Evolutionary conservation across 106 monocot species (phyloP).

Genomic region (Acorus gramineus): DNA sequence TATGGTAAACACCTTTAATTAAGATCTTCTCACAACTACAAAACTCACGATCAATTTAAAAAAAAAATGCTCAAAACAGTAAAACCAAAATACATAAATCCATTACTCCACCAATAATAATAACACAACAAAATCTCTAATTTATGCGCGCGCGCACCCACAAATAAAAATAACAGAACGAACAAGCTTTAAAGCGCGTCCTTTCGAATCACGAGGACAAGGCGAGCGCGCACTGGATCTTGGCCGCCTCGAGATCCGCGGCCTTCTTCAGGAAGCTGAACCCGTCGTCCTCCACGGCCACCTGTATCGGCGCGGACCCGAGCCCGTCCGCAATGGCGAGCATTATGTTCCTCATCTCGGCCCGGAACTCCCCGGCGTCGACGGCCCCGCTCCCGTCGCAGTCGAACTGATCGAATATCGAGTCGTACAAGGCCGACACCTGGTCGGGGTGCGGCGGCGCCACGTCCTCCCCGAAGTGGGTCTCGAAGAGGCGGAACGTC

Average conservation of each 20-base stretch:
- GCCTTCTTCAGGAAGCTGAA: slow-evolving; percentile 61
- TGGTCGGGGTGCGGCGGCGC: slow-evolving; percentile 16
- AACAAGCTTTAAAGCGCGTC: too few species aligned
- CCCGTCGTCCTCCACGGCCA: slow-evolving; percentile 63
- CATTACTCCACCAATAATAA: too few species aligned
- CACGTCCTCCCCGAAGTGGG: slow-evolving; percentile 34
- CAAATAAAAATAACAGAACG: too few species aligned
- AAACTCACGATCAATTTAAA: too few species aligned
- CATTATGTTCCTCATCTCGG: slow-evolving; percentile 62
- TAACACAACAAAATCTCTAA: too few species aligned
- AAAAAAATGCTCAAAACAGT: too few species aligned
- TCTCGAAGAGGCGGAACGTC: slow-evolving; percentile 39
- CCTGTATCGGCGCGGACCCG: slow-evolving; percentile 48
- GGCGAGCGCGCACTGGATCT: neutral
- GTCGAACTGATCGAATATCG: slow-evolving; percentile 45
- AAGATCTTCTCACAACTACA: too few species aligned
- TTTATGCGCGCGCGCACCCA: too few species aligned
- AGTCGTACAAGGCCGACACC: slow-evolving; percentile 24
- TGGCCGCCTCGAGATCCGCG: slow-evolving; percentile 37
- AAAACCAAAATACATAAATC: too few species aligned
- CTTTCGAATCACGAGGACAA: too few species aligned
- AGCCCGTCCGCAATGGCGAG: slow-evolving; percentile 57
- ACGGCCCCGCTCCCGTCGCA: slow-evolving; percentile 37
- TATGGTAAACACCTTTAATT: too few species aligned
- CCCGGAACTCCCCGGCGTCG: slow-evolving; percentile 48